phyloP scores from a whole-genome alignment of 2,329 filamentous ascomycete genomes.

The Venturia aucupariae region DNA sequence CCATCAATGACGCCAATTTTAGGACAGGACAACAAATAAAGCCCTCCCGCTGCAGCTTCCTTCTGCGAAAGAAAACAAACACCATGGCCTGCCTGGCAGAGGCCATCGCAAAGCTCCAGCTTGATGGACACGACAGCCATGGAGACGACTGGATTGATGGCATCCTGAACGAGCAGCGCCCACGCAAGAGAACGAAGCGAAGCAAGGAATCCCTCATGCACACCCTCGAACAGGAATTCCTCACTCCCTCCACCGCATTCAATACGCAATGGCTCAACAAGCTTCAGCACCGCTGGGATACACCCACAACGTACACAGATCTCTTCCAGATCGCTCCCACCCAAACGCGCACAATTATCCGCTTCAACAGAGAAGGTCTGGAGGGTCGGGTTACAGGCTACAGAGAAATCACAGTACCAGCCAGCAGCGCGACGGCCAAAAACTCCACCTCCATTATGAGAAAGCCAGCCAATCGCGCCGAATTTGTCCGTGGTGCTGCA shows the following conservation, averaged over 20 bases:
- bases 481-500: constrained; percentile 86
- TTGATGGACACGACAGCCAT: not conserved
- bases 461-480: constrained; percentile 75
- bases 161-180: constrained; percentile 46
- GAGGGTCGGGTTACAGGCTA: constrained; percentile 92
- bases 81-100: constrained; percentile 4
- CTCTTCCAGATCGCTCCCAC: constrained; percentile 82
- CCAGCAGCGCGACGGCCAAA: constrained; percentile 82
- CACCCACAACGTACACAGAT: constrained; percentile 67
- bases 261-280: constrained; percentile 78
- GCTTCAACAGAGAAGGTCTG: constrained; percentile 83
- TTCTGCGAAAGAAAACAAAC: not conserved
- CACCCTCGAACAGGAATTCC: constrained; percentile 65
- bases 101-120: constrained; percentile 1
- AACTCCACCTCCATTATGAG: constrained; percentile 84
- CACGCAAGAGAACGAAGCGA: constrained; percentile 45
- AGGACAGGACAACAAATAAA: not conserved
- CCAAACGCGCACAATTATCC: constrained; percentile 87
- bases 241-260: constrained; percentile 72
- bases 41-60: not conserved
- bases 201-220: constrained; percentile 54
- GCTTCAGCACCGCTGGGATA: constrained; percentile 84
- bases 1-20: not conserved
- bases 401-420: constrained; percentile 84
- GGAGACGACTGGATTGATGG: constrained; percentile 42